Percentiles rank a stretch among this genome's conserved stretches.
Evolutionary conservation across 1,139 yeast species (phyloP).

Genomic region (Yamadazyma dendronema): DNA sequence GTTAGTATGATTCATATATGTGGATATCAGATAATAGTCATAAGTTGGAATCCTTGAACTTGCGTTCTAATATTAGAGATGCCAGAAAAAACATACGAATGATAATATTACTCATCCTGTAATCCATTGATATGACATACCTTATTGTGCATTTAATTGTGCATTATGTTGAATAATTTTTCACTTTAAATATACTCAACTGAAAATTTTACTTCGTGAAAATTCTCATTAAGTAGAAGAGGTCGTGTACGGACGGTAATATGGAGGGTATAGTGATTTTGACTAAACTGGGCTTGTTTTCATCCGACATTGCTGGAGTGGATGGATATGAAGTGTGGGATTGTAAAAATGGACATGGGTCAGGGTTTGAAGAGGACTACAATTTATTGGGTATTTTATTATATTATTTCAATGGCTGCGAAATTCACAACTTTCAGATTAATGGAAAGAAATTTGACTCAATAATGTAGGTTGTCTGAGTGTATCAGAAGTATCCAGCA

Average conservation of each 20-base stretch:
- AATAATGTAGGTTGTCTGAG: neutral
- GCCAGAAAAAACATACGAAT: constrained; percentile 69
- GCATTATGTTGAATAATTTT: too few relatives aligned
- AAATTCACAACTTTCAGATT: constrained; percentile 2
- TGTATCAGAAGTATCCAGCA: constrained; percentile 3
- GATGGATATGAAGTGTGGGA: too few relatives aligned
- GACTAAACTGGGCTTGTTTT: too few relatives aligned
- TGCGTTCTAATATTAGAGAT: constrained; percentile 68
- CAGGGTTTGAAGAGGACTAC: too few relatives aligned
- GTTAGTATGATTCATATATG: neutral
- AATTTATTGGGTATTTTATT: too few relatives aligned
- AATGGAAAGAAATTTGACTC: constrained; percentile 1
- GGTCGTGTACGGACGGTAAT: constrained; percentile 6
- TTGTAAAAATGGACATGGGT: too few relatives aligned
- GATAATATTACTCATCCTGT: constrained; percentile 35
- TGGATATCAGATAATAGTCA: constrained; percentile 18
- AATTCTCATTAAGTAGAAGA: neutral
- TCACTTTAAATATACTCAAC: neutral
- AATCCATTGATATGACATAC: constrained; percentile 5
- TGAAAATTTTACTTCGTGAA: constrained; percentile 2
- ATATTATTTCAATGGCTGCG: too few relatives aligned
- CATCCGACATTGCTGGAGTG: too few relatives aligned
- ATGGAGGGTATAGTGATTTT: too few relatives aligned
- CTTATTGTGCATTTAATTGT: too few relatives aligned
- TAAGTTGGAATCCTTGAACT: constrained; percentile 62